A percentile compares a stretch with the other conserved stretches of the same genome.
Conservation (phyloP, 2,329 filamentous ascomycete genomes). For the Moelleriella libera region DNA sequence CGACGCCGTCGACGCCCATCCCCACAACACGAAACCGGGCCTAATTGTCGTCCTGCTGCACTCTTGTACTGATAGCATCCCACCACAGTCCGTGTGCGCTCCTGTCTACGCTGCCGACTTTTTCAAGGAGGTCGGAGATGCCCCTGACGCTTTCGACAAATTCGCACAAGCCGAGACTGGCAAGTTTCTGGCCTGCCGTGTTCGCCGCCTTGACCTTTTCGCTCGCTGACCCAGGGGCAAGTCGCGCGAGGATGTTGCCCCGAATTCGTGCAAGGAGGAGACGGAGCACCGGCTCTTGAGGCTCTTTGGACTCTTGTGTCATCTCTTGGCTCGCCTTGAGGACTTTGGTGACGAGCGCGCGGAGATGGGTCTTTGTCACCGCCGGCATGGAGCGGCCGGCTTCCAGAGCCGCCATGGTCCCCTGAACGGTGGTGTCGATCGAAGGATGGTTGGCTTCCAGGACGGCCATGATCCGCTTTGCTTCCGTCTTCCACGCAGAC, state of each 20-base stretch:
- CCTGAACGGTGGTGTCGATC: slow-evolving; percentile 40
- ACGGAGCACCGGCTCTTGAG: slow-evolving; percentile 44
- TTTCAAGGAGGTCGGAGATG: slow-evolving; percentile 53
- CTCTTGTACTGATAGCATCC: slow-evolving; percentile 47
- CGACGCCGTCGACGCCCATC: no score
- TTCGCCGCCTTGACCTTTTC: slow-evolving; percentile 59
- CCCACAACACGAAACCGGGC: no score
- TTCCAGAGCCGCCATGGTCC: slow-evolving; percentile 48
- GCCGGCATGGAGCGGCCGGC: slow-evolving; percentile 48
- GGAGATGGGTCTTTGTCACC: slow-evolving; percentile 45
- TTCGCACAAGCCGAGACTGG: slow-evolving; percentile 55
- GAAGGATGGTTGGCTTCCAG: slow-evolving; percentile 42
- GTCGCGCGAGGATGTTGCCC: slow-evolving; percentile 48
- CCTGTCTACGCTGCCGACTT: slow-evolving; percentile 52
- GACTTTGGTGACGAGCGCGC: slow-evolving; percentile 43
- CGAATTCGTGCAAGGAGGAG: slow-evolving; percentile 55
- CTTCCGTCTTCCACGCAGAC: slow-evolving; percentile 62
- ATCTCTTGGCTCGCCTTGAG: slow-evolving; percentile 35
- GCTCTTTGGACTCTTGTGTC: slow-evolving; percentile 23
- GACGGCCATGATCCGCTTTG: slow-evolving; percentile 53
- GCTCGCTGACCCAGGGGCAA: slow-evolving; percentile 51
- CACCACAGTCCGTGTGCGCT: slow-evolving; percentile 58
- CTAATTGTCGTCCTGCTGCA: slow-evolving; percentile 23
- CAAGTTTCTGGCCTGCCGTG: slow-evolving; percentile 54
- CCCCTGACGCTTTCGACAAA: slow-evolving; percentile 56